phyloP scores from a whole-genome alignment of 148 eudicot genomes.

The Cornus florida region DNA sequence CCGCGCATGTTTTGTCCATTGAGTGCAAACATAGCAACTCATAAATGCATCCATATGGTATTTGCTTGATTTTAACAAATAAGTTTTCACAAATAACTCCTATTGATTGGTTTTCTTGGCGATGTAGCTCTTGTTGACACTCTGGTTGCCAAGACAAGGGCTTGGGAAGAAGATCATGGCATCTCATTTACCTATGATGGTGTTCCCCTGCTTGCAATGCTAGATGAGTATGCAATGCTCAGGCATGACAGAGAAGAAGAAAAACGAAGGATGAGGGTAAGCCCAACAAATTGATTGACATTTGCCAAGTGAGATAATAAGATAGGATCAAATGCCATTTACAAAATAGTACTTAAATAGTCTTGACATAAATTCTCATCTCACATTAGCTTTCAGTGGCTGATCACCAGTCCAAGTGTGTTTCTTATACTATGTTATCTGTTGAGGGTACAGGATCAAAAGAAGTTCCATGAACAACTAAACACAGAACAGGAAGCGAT shows the following conservation, averaged over 20 bases:
- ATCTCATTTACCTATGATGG: constrained; percentile 85
- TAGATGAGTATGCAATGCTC: constrained; percentile 93
- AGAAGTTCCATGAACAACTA: constrained; percentile 83
- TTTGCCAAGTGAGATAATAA: neutral
- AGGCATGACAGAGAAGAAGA: constrained; percentile 98
- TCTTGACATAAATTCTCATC: neutral
- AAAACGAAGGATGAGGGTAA: constrained; percentile 87
- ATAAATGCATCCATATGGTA: neutral
- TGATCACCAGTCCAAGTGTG: neutral
- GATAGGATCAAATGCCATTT: neutral
- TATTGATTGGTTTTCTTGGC: constrained; percentile 15
- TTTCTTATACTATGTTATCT: neutral
- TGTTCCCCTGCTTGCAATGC: constrained; percentile 96
- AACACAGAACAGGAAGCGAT: constrained; percentile 61
- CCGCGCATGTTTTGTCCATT: too few relatives aligned
- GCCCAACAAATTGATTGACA: constrained; percentile 5
- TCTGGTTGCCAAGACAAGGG: constrained; percentile 81
- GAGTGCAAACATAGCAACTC: neutral
- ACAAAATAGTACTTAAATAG: neutral
- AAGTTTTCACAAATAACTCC: neutral
- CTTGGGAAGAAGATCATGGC: constrained; percentile 90
- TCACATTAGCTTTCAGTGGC: neutral
- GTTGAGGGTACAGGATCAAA: constrained; percentile 65
- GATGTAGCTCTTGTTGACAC: constrained; percentile 86
- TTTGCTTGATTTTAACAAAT: neutral